Conservation (phyloP, 1,284 basidiomycete genomes). For the Inonotus hispidus region DNA sequence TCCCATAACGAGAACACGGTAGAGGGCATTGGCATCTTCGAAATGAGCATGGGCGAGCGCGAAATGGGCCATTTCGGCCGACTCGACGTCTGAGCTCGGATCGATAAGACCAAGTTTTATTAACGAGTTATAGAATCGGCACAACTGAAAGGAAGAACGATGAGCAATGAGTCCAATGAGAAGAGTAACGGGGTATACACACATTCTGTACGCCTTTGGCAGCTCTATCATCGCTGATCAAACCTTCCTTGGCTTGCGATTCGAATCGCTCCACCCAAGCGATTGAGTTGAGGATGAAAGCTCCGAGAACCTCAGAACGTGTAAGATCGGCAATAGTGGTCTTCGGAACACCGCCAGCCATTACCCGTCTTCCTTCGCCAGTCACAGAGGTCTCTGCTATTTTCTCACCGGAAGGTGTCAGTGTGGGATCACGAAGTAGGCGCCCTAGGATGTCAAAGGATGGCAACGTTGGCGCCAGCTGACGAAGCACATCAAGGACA, state of each 20-base stretch:
- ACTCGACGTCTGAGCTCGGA: conserved; percentile 53
- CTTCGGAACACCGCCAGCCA: conserved; percentile 21
- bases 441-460: conserved; percentile 67
- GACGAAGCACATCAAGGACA: conserved; percentile 55
- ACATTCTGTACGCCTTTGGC: conserved; percentile 66
- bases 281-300: conserved; percentile 60
- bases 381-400: conserved; percentile 28
- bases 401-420: conserved; percentile 25
- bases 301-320: conserved; percentile 56
- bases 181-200: conserved; percentile 26
- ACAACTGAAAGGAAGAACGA: conserved; percentile 44
- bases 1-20: conserved; percentile 47
- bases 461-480: conserved; percentile 60
- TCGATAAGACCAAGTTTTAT: conserved; percentile 60
- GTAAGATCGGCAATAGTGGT: conserved; percentile 60
- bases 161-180: neutral
- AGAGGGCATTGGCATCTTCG: conserved; percentile 68
- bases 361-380: conserved; percentile 25
- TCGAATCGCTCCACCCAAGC: conserved; percentile 64
- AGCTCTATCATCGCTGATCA: conserved; percentile 64
- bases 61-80: conserved; percentile 70
- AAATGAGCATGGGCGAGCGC: conserved; percentile 61
- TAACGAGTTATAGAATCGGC: conserved; percentile 68
- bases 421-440: conserved; percentile 54
- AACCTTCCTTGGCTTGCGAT: conserved; percentile 54